Conservation (phyloP, 2,329 filamentous ascomycete species). For the Biscogniauxia sp. region DNA sequence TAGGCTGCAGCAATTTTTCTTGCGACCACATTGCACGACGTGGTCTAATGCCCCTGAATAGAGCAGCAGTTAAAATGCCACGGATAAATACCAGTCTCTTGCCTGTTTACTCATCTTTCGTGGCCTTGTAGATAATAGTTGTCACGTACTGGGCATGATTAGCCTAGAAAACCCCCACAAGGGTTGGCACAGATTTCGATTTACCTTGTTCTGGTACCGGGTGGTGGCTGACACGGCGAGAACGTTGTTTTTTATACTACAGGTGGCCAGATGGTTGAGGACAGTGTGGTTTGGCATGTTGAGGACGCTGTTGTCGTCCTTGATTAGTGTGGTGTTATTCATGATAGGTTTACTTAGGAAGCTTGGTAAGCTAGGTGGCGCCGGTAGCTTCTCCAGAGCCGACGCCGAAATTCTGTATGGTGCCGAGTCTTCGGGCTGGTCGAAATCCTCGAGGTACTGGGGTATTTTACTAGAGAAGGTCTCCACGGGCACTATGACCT, state of each 20-base stretch:
- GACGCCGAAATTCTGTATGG: conserved; percentile 71
- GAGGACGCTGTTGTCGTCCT: conserved; percentile 96
- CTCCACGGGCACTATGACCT: conserved; percentile 52
- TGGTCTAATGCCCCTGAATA: neutral
- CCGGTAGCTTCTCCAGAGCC: conserved; percentile 75
- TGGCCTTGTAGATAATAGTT: conserved; percentile 95
- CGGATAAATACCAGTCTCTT: neutral
- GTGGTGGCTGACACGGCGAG: conserved; percentile 95
- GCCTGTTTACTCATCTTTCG: conserved; percentile 48
- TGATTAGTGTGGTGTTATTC: conserved; percentile 87
- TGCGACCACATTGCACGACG: neutral
- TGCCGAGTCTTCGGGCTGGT: conserved; percentile 75
- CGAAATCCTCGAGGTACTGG: conserved; percentile 81
- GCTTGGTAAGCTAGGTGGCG: conserved; percentile 80
- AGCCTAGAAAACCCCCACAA: neutral
- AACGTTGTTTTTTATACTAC: conserved; percentile 95
- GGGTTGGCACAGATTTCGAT: conserved; percentile 19
- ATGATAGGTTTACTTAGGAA: conserved; percentile 94
- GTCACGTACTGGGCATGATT: conserved; percentile 74
- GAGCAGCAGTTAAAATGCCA: neutral
- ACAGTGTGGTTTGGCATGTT: conserved; percentile 98
- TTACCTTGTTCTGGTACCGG: conserved; percentile 91
- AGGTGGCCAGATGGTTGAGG: conserved; percentile 92
- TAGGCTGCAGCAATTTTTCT: neutral
- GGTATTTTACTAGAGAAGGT: conserved; percentile 75